Evolutionary conservation across 305 asterid species (phyloP).

Genomic region (Fraxinus latifolia): DNA sequence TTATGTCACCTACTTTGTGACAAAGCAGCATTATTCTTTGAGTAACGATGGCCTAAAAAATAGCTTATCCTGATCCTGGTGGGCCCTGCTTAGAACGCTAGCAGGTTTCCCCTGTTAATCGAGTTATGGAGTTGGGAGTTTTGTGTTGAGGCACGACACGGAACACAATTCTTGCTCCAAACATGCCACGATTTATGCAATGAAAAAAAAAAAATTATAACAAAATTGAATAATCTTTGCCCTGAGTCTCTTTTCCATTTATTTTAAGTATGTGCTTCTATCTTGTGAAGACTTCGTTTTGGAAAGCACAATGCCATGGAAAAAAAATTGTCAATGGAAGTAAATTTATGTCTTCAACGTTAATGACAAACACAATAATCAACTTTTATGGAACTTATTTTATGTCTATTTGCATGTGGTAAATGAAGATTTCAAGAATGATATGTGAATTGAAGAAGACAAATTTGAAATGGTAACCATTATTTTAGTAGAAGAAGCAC

Average conservation of each 20-base stretch:
- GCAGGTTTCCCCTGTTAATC: not conserved
- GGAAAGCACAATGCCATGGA: not conserved
- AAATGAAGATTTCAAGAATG: not conserved
- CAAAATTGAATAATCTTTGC: not conserved
- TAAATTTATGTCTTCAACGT: not conserved
- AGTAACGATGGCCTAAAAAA: not conserved
- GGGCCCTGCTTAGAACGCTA: not conserved
- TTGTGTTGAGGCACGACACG: not conserved
- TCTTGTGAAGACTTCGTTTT: not conserved
- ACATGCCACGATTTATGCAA: not conserved
- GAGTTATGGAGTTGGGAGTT: not conserved
- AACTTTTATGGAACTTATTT: not conserved
- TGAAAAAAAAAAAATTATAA: not conserved
- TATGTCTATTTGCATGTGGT: not conserved
- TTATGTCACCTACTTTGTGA: not conserved
- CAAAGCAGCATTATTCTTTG: not conserved
- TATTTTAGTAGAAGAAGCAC: not conserved
- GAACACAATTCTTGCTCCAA: not conserved
- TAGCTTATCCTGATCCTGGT: not conserved
- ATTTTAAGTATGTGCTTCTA: not conserved
- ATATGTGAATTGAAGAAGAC: not conserved
- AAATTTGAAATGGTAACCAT: not conserved
- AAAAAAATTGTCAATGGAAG: not conserved
- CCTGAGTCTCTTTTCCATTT: not conserved
- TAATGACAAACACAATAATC: not conserved